These are phyloP conservation scores for Tricholoma hemisulphureum DNA, from an alignment of 768 basidiomycete genomes.

Conservation along the genomic window DNA sequence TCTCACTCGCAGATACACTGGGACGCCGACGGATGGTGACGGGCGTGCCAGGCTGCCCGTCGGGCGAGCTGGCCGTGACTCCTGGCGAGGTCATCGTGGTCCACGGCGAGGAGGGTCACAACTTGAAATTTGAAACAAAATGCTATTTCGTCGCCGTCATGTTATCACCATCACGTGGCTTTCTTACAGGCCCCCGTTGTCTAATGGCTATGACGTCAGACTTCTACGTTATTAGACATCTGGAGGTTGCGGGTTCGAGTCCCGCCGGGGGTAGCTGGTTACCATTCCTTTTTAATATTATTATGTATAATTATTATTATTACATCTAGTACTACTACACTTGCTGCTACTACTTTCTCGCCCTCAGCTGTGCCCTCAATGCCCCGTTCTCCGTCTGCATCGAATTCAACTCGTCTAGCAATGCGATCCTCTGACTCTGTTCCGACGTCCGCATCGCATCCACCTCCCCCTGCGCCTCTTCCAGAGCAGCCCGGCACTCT, in stretches of 20 bases:
- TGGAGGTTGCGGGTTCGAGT: constrained; percentile 89
- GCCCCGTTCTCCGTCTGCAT: constrained; percentile 77
- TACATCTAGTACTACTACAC: too few relatives aligned
- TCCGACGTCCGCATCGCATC: constrained; percentile 67
- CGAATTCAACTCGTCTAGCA: constrained; percentile 86
- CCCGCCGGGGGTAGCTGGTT: constrained; percentile 65
- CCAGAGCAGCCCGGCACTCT: constrained; percentile 59
- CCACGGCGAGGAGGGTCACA: not conserved
- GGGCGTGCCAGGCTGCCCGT: constrained; percentile 30
- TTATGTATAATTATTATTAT: not conserved
- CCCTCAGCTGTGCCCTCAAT: constrained; percentile 69
- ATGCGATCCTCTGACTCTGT: constrained; percentile 75
- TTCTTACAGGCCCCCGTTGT: constrained; percentile 64
- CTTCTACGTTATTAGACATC: constrained; percentile 60
- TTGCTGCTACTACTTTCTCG: constrained; percentile 52
- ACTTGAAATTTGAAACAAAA: too few relatives aligned
- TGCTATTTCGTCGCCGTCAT: too few relatives aligned
- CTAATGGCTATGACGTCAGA: constrained; percentile 92
- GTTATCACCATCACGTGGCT: not conserved
- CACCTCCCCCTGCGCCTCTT: constrained; percentile 66
- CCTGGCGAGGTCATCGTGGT: constrained; percentile 30
- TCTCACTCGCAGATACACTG: constrained; percentile 38
- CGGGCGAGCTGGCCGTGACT: constrained; percentile 4
- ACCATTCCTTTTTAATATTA: constrained; percentile 2
- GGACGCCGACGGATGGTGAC: constrained; percentile 33